A percentile compares a stretch with the other conserved stretches of the same genome.
phyloP scores from a whole-genome alignment of 1,139 yeast genomes.

The Saccharomyces hybrid region DNA sequence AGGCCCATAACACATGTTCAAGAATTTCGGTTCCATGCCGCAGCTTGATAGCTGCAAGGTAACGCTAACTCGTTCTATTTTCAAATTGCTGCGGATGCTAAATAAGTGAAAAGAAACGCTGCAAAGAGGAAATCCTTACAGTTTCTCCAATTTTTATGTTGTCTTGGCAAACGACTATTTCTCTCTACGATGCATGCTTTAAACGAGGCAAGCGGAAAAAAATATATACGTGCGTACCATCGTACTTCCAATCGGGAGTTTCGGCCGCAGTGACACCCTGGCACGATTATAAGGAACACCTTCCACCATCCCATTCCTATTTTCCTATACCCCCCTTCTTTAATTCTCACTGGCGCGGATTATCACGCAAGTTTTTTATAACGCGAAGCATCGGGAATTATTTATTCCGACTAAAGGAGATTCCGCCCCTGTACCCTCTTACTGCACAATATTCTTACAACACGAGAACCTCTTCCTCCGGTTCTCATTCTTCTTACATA shows the following conservation, averaged over 20 bases:
- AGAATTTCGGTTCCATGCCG: too few species aligned
- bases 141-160: too few species aligned
- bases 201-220: background rate
- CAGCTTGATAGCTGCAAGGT: too few species aligned
- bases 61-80: too few species aligned
- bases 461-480: background rate
- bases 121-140: background rate
- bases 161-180: too few species aligned
- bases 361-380: background rate
- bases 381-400: background rate
- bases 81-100: too few species aligned
- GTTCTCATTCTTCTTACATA: background rate
- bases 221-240: background rate
- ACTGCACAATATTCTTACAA: background rate
- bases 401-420: background rate
- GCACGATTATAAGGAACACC: background rate
- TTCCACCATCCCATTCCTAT: background rate
- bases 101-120: background rate
- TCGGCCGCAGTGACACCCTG: background rate
- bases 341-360: background rate
- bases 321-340: background rate
- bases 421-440: background rate
- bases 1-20: too few species aligned
- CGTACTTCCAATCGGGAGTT: background rate
- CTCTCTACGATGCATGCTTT: background rate